These are phyloP conservation scores for Picea glauca DNA, from an alignment of 75 land plant species.

Conservation along the genomic window DNA sequence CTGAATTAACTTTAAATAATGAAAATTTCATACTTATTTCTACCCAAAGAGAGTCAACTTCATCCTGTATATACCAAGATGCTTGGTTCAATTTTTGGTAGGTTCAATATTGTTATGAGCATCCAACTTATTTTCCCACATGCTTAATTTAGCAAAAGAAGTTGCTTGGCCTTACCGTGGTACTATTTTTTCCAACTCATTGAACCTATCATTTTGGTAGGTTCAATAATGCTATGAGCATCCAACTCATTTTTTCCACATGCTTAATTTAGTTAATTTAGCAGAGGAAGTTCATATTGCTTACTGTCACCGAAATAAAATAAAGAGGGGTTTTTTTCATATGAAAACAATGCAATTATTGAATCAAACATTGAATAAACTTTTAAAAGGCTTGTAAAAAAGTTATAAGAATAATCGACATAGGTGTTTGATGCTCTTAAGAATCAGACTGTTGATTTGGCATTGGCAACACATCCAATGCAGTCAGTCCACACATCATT, in stretches of 20 bases:
- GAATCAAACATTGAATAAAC: conserved; percentile 93
- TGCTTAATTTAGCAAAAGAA: conserved; percentile 18
- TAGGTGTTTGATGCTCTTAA: conserved; percentile 91
- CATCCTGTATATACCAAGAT: neutral
- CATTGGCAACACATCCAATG: conserved; percentile 87
- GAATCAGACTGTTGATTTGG: conserved; percentile 87
- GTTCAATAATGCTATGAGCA: conserved; percentile 15
- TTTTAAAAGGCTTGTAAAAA: conserved; percentile 55
- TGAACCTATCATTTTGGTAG: conserved; percentile 76
- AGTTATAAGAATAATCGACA: conserved; percentile 40
- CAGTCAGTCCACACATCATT: conserved; percentile 84
- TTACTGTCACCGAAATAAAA: conserved; percentile 50
- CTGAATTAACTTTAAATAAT: no score
- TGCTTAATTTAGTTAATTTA: conserved; percentile 84
- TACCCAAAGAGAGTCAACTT: neutral
- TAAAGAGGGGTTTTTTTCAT: conserved; percentile 59
- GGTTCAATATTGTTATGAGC: conserved; percentile 90
- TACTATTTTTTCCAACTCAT: conserved; percentile 64
- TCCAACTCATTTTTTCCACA: conserved; percentile 47
- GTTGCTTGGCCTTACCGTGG: no score
- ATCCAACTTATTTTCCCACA: conserved; percentile 21
- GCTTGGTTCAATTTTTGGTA: conserved; percentile 16
- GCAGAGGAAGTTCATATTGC: conserved; percentile 98
- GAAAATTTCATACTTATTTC: neutral
- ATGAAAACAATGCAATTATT: conserved; percentile 73